phyloP scores from a whole-genome alignment of 1,139 yeast species.

The Blastobotrys elegans region DNA sequence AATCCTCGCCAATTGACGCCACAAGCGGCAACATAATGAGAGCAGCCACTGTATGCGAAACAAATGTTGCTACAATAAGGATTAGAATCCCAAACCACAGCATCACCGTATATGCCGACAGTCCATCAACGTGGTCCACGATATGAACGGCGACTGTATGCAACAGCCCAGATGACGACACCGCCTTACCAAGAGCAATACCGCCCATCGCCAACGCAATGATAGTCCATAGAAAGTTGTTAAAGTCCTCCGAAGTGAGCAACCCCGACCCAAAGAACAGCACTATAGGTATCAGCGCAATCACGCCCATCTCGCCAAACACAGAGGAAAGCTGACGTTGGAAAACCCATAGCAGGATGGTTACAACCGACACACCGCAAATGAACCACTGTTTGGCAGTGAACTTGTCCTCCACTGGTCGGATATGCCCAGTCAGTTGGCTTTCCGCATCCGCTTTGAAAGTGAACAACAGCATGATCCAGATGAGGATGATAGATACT shows the following conservation, averaged over 20 bases:
- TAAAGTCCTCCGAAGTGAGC: slow-evolving; percentile 78
- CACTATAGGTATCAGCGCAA: slow-evolving; percentile 79
- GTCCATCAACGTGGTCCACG: slow-evolving; percentile 50
- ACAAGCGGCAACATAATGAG: slow-evolving; percentile 84
- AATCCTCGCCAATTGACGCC: slow-evolving; percentile 73
- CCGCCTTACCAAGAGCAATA: slow-evolving; percentile 86
- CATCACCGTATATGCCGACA: slow-evolving; percentile 63
- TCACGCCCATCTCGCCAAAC: slow-evolving; percentile 86
- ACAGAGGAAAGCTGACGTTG: slow-evolving; percentile 61
- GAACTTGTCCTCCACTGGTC: slow-evolving; percentile 55
- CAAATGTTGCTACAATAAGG: slow-evolving; percentile 83
- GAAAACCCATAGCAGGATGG: slow-evolving; percentile 84
- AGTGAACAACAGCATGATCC: slow-evolving; percentile 64
- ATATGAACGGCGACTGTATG: slow-evolving; percentile 70
- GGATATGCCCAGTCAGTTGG: slow-evolving; percentile 49
- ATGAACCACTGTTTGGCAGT: slow-evolving; percentile 71
- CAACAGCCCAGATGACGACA: slow-evolving; percentile 78
- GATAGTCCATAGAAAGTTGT: slow-evolving; percentile 91
- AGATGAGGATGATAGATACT: slow-evolving; percentile 57
- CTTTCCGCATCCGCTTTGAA: slow-evolving; percentile 54
- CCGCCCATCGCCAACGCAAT: slow-evolving; percentile 97
- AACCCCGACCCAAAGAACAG: slow-evolving; percentile 85
- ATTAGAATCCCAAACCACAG: slow-evolving; percentile 74
- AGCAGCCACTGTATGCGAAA: slow-evolving; percentile 94
- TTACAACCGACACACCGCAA: slow-evolving; percentile 55